A percentile compares a stretch with the other conserved stretches of the same genome.
phyloP scores from a whole-genome alignment of 176 grass and related monocot species.

The Juncus effusus region DNA sequence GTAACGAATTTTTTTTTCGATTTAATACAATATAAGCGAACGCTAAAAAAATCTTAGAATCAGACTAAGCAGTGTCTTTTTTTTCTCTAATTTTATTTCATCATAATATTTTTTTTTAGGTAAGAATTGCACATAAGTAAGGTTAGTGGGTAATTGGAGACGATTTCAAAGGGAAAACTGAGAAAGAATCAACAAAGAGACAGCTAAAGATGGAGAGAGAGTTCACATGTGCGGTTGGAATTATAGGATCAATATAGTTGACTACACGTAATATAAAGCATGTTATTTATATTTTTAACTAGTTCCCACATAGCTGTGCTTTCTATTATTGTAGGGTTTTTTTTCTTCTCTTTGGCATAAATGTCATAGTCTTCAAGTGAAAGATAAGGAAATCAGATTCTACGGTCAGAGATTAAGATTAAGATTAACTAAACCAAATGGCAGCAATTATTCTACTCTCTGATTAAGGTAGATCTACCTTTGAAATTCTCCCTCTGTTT shows the following conservation, averaged over 20 bases:
- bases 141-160: not conserved
- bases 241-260: conserved; percentile 16
- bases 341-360: conserved; percentile 14
- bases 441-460: too few relatives aligned
- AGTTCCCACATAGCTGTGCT: conserved; percentile 22
- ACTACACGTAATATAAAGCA: conserved; percentile 12
- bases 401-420: conserved; percentile 15
- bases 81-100: too few relatives aligned
- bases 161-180: not conserved
- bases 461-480: too few relatives aligned
- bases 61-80: too few relatives aligned
- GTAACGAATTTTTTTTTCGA: too few relatives aligned
- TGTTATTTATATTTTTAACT: conserved; percentile 27
- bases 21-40: too few relatives aligned
- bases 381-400: conserved; percentile 20
- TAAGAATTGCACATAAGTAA: too few relatives aligned
- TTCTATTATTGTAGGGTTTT: conserved; percentile 24
- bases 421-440: conserved; percentile 5
- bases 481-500: too few relatives aligned
- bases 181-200: conserved; percentile 13
- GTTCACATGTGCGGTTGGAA: conserved; percentile 28
- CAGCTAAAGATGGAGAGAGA: conserved; percentile 22
- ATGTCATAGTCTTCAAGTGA: conserved; percentile 18
- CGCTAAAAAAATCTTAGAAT: too few relatives aligned
- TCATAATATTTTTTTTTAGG: too few relatives aligned